These are phyloP conservation scores for Trebouxia gelatinosa DNA, from an alignment of 163 green algal genomes.

Conservation along the genomic window DNA sequence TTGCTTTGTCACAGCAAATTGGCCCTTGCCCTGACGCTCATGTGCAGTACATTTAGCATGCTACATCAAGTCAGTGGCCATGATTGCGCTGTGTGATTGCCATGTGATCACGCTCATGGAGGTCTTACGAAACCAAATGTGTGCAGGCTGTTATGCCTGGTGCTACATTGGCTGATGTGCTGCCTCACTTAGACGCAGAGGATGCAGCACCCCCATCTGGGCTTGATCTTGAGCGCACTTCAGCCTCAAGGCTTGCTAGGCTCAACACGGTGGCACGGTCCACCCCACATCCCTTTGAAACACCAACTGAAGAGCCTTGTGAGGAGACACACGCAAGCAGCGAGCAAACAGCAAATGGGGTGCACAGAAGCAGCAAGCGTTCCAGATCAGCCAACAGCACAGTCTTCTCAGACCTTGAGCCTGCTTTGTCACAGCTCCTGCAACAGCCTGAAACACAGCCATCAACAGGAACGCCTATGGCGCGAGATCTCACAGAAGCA, in stretches of 20 bases:
- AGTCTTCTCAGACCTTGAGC: background rate
- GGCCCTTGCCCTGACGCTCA: background rate
- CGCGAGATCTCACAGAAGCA: slow-evolving; percentile 17
- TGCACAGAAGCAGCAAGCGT: background rate
- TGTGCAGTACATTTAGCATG: background rate
- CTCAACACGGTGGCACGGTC: slow-evolving; percentile 13
- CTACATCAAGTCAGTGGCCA: too few relatives aligned
- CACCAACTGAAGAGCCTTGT: background rate
- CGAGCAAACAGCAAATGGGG: too few relatives aligned
- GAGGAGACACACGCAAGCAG: background rate
- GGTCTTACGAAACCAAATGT: too few relatives aligned
- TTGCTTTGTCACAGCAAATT: too few relatives aligned
- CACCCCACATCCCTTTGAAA: background rate
- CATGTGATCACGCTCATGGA: too few relatives aligned
- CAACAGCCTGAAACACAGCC: slow-evolving; percentile 17
- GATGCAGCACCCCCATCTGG: too few relatives aligned
- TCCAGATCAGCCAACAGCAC: slow-evolving; percentile 10
- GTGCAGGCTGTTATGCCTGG: too few relatives aligned
- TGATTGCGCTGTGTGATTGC: too few relatives aligned
- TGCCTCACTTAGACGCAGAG: too few relatives aligned
- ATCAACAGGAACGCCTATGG: slow-evolving; percentile 26
- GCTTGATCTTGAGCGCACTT: too few relatives aligned
- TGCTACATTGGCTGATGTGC: too few relatives aligned
- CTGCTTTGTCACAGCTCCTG: slow-evolving; percentile 19
- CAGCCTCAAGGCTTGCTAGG: background rate